phyloP scores from a whole-genome alignment of 192 early-diverging fungal genomes.

The Umbelopsis sp. region DNA sequence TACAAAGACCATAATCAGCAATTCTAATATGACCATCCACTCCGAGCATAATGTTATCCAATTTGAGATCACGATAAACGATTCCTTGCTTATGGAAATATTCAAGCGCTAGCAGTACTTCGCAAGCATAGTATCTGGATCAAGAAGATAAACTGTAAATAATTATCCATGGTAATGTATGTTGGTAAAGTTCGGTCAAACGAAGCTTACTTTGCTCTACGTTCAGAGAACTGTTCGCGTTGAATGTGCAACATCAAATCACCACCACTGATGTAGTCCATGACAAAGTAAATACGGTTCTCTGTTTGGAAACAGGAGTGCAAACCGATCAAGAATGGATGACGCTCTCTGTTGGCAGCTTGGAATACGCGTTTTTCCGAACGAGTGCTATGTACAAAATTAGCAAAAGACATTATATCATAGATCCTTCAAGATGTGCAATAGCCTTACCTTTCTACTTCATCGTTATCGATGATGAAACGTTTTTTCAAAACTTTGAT shows the following conservation, averaged over 20 bases:
- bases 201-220: slow-evolving; percentile 72
- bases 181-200: not conserved
- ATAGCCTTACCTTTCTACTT: slow-evolving; percentile 75
- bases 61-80: slow-evolving; percentile 95
- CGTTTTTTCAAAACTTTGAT: slow-evolving; percentile 99
- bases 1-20: slow-evolving; percentile 98
- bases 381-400: slow-evolving; percentile 59
- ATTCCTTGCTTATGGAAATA: slow-evolving; percentile 96
- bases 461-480: slow-evolving; percentile 98
- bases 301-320: slow-evolving; percentile 98
- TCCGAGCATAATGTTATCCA: slow-evolving; percentile 94
- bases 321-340: slow-evolving; percentile 95
- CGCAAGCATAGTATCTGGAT: slow-evolving; percentile 89
- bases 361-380: slow-evolving; percentile 95
- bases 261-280: slow-evolving; percentile 97
- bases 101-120: slow-evolving; percentile 91
- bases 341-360: slow-evolving; percentile 86
- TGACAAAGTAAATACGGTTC: slow-evolving; percentile 95
- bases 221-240: slow-evolving; percentile 86
- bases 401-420: not conserved
- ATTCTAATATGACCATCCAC: slow-evolving; percentile 96
- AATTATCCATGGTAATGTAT: not conserved
- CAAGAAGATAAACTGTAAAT: not conserved
- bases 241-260: slow-evolving; percentile 99
- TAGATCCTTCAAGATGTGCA: not conserved